These are phyloP conservation scores for Linnemannia elongata DNA, from an alignment of 192 early-diverging fungal species.

Conservation along the genomic window DNA sequence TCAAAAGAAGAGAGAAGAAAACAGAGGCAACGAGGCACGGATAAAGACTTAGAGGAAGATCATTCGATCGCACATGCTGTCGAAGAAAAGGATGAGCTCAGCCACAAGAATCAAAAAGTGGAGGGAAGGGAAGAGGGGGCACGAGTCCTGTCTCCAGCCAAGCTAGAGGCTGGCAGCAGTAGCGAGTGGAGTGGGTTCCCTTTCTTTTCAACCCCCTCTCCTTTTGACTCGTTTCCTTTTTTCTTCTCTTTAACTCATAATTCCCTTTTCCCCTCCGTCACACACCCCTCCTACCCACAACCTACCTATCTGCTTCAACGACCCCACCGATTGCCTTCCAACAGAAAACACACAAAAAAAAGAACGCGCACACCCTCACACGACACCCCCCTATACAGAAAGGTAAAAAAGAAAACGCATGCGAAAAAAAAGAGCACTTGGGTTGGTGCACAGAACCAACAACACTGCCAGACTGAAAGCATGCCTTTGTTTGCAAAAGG, in stretches of 20 bases:
- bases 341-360: neutral
- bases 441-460: neutral
- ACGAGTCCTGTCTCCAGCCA: neutral
- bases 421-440: constrained; percentile 6
- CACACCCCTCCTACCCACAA: neutral
- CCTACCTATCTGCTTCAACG: neutral
- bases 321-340: neutral
- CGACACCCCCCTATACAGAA: constrained; percentile 4
- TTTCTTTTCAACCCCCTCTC: neutral
- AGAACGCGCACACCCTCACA: constrained; percentile 13
- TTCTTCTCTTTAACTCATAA: constrained; percentile 4
- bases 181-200: too few relatives aligned
- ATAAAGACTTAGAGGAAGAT: neutral
- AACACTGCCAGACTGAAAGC: neutral
- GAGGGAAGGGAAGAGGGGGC: neutral
- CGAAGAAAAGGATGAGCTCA: neutral
- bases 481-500: too few relatives aligned
- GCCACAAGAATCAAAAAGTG: neutral
- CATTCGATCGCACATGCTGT: neutral
- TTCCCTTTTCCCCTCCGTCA: neutral
- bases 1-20: constrained; percentile 13
- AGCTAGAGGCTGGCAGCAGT: neutral
- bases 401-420: constrained; percentile 1
- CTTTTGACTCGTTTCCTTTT: neutral
- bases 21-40: neutral